Base-by-base conservation (phyloP, 2,329 filamentous ascomycete species). In the Phialophora macrospora region DNA sequence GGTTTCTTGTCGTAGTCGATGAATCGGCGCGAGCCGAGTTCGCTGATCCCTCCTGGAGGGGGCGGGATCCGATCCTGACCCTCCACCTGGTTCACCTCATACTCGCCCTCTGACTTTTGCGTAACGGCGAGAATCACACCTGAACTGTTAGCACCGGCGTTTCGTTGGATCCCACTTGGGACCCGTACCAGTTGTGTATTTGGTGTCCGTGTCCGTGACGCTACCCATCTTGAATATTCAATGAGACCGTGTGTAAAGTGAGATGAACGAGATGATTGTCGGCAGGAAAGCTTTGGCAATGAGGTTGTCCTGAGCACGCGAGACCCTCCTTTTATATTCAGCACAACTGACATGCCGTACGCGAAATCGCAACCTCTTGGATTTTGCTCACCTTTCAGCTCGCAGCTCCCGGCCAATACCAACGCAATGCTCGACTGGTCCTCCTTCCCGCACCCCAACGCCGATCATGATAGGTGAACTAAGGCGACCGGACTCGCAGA, bases 1-100 rank as follows among this genome's bases (percentile, higher is more conserved):
- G 38, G 38, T 44, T 8, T 44, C 17, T 20, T 44, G 38, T 44
- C 38, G 38, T 44, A 44, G 4, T 44, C 38, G 17, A 44, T 44
- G 38, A n/a, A 44, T n/a, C 38, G 38, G 38, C 38, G 38, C 17
- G 17, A n/a, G 38, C 17, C 38, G 38, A 44, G 6, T 5, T 44
- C 38, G 38, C 14, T 44, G 38, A n/a, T 44, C 38, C 38, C 38
- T 44, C 38, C 38, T 44, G 38, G 38, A 44, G 38, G 38, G 38
- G 38, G 38, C 5, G 48, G 48, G 48, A 52, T 28, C 22, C 20
- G 48, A 52, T 52, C 48, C 48, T 52, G 48, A 5, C 22, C 26
- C 48, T 52, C 48, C 22, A 52, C 48, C 14, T 52, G 48, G 48
- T 52, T 28, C 22, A 52, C 48, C 26, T 52, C 22, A 52, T 52